Evolutionary conservation across 768 basidiomycete species (phyloP).

Genomic region (Podaxis mareebaensis): DNA sequence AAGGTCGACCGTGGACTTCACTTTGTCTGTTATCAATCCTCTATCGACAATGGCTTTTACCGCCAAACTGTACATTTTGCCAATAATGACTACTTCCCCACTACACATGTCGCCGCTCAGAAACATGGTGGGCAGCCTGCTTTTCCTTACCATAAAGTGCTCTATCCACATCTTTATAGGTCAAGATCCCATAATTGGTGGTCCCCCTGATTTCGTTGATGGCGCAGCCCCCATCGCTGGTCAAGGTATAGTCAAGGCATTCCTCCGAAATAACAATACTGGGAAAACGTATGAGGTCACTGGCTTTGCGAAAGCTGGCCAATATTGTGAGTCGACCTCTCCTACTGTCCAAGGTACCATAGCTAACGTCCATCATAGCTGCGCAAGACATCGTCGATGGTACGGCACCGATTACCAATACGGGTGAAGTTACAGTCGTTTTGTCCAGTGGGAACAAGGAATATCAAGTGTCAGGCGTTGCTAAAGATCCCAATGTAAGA

Average conservation of each 20-base stretch:
- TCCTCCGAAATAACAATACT: slow-evolving; percentile 2
- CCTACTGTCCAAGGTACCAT: too few species aligned
- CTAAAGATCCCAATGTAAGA: too few species aligned
- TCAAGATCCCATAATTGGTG: slow-evolving; percentile 20
- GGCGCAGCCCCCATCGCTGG: too few species aligned
- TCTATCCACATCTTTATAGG: not conserved
- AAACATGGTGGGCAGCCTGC: slow-evolving; percentile 14
- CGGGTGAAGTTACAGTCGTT: too few species aligned
- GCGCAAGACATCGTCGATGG: too few species aligned
- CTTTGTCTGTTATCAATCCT: slow-evolving; percentile 37
- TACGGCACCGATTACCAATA: too few species aligned
- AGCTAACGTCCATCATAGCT: too few species aligned
- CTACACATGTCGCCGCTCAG: slow-evolving; percentile 15
- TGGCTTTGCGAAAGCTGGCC: slow-evolving; percentile 5
- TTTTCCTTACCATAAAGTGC: not conserved
- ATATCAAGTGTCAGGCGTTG: too few species aligned
- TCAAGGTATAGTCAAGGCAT: too few species aligned
- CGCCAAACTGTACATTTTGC: slow-evolving; percentile 12
- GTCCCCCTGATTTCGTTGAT: not conserved
- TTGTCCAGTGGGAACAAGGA: too few species aligned
- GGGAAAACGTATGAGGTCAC: slow-evolving; percentile 10
- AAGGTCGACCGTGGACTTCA: slow-evolving; percentile 22
- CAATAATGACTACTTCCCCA: slow-evolving; percentile 12
- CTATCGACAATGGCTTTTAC: slow-evolving; percentile 32
- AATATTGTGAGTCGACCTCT: not conserved